Conservation (phyloP, 2,329 filamentous ascomycete genomes). For the Aureobasidium sp. region DNA sequence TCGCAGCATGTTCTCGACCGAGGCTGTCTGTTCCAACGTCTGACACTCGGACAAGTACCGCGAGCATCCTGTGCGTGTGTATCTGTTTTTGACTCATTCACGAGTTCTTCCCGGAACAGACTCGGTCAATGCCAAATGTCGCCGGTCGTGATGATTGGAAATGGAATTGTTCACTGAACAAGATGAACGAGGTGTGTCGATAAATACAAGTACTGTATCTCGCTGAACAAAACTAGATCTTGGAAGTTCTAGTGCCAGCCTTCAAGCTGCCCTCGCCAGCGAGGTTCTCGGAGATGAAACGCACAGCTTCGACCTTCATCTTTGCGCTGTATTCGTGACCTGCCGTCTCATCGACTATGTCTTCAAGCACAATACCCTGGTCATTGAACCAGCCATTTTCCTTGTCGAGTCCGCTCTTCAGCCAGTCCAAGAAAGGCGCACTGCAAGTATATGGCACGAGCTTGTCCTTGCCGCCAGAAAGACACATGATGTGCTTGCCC, state of each 20-base stretch:
- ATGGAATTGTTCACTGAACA: neutral
- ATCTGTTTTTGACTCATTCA: neutral
- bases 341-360: conserved; percentile 60
- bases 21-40: conserved; percentile 1
- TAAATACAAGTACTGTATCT: neutral
- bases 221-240: neutral
- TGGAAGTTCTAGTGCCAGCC: conserved; percentile 12
- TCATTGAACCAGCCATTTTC: conserved; percentile 49
- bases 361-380: conserved; percentile 51
- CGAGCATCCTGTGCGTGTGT: neutral
- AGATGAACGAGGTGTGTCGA: too few relatives aligned
- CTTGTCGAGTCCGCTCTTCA: conserved; percentile 47
- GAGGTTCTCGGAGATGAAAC: conserved; percentile 51
- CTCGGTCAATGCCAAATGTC: neutral
- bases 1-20: neutral
- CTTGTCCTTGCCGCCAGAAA: conserved; percentile 61
- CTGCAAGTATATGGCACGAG: conserved; percentile 62
- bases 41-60: neutral
- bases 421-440: conserved; percentile 53
- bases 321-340: conserved; percentile 61
- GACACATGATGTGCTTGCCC: conserved; percentile 58
- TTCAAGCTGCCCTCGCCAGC: conserved; percentile 20
- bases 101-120: neutral
- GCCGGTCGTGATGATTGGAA: neutral
- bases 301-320: conserved; percentile 62